A percentile compares a stretch with the other conserved stretches of the same genome.
Evolutionary conservation across 2,329 filamentous ascomycete genomes (phyloP).

Genomic region (Teratosphaeria nubilosa): DNA sequence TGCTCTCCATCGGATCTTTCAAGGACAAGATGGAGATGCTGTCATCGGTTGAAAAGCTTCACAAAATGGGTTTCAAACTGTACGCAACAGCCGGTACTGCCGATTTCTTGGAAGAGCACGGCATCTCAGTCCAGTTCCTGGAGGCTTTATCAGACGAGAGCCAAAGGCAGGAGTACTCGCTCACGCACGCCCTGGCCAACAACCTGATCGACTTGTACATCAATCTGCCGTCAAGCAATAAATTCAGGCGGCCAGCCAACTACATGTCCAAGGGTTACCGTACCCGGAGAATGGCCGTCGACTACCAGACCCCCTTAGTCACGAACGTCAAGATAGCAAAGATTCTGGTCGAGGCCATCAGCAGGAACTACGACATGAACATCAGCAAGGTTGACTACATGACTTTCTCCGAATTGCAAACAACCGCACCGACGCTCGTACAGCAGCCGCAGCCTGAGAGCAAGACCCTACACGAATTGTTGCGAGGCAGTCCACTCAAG

Average conservation of each 20-base stretch:
- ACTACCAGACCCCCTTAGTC: conserved; percentile 91
- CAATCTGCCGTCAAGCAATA: conserved; percentile 97
- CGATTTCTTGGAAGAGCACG: conserved; percentile 90
- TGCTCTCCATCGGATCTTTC: conserved; percentile 91
- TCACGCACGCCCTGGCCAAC: conserved; percentile 92
- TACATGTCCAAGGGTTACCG: conserved; percentile 98
- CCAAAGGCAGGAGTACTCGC: conserved; percentile 89
- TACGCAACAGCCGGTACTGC: conserved; percentile 95
- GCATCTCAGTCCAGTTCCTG: conserved; percentile 83
- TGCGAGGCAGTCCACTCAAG: conserved; percentile 78
- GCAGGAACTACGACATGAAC: conserved; percentile 75
- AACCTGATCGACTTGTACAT: conserved; percentile 98
- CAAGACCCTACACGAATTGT: conserved; percentile 55
- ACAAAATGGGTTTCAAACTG: conserved; percentile 86
- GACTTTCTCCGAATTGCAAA: conserved; percentile 51
- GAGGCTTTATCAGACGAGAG: conserved; percentile 73
- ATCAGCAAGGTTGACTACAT: conserved; percentile 81
- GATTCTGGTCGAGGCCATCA: conserved; percentile 87
- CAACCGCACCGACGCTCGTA: conserved; percentile 18
- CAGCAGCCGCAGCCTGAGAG: conserved; percentile 36
- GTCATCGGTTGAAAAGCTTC: conserved; percentile 78
- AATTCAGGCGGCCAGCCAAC: conserved; percentile 89
- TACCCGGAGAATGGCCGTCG: conserved; percentile 94
- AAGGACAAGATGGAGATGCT: conserved; percentile 98
- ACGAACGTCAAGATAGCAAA: conserved; percentile 99